Base-by-base conservation (phyloP, 2,329 filamentous ascomycete genomes). In the Polytolypa hystricis region DNA sequence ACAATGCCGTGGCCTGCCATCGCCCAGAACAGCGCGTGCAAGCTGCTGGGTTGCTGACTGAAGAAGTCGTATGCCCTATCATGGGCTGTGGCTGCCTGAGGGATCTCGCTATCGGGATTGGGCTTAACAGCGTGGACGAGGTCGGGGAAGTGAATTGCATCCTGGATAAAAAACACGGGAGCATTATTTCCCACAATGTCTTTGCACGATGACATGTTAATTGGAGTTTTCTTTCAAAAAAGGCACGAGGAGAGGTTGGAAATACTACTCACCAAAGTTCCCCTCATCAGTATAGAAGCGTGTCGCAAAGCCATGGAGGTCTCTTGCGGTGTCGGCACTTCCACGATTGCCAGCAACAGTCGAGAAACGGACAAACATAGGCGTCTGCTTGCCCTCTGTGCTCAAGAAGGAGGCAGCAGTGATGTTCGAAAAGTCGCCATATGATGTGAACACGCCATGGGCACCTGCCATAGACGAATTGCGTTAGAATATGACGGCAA, bases 271-370 rank as follows among this genome's bases (percentile, higher is more conserved):
- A 58, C 58, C 59, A n/a, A 61, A 79, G 54, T 84, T 84, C 17
- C 80, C 80, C 47, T 82, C 77, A 26, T 82, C 76, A 0, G 80
- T 84, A 49, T 83, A 84, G 47, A 81, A 78, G 38, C 70, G 69
- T 33, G 67, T 72, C 2, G 81, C 80, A 48, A 84, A 84, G 1
- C 81, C 81, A 43, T 81, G 79, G 0, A 84, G 77, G 61, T 85
- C 81, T 23, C 81, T 71, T 5, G 70, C 78, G 0, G 77, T 79
- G 48, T 85, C 81, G 2, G 76, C 71, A 47, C 76, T 81, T 19
- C 81, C 81, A 10, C 74, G 67, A 21, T 72, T 79, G 2, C 79
- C 79, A 14, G 77, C 74, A 7, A 86, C 81, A 2, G 80, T 84
- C 0, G 80, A 84, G 54, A 84, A 82, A 11, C 81, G 76, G n/a